phyloP scores from a whole-genome alignment of 306 rosid species.

The Glycine latifolia region DNA sequence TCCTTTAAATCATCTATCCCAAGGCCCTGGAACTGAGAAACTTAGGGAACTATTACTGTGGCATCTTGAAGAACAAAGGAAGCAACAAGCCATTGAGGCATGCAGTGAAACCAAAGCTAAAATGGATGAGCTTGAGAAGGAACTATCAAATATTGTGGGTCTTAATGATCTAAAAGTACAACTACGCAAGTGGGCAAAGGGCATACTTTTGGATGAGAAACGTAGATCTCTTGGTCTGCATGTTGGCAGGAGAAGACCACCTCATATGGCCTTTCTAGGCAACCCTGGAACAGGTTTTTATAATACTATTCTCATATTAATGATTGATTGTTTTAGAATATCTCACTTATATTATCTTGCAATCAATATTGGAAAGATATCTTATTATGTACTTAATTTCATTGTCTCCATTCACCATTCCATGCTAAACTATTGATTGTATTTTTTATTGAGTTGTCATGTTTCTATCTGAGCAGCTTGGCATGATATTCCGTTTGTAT shows the following conservation, averaged over 20 bases:
- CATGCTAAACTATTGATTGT: neutral
- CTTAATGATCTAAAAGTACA: slow-evolving; percentile 84
- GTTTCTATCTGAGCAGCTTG: neutral
- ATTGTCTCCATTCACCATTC: neutral
- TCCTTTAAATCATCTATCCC: slow-evolving; percentile 83
- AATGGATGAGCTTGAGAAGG: slow-evolving; percentile 88
- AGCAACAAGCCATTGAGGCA: slow-evolving; percentile 81
- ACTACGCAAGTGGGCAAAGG: slow-evolving; percentile 94
- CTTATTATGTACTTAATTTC: slow-evolving; percentile 23
- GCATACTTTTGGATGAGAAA: slow-evolving; percentile 98
- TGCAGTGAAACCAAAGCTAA: slow-evolving; percentile 89
- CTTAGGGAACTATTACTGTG: slow-evolving; percentile 64
- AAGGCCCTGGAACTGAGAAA: slow-evolving; percentile 79
- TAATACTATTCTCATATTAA: slow-evolving; percentile 2
- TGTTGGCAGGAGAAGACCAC: slow-evolving; percentile 89
- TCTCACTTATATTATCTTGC: neutral
- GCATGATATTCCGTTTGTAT: neutral
- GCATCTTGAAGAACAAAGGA: slow-evolving; percentile 86
- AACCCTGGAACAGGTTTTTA: slow-evolving; percentile 95
- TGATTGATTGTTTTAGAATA: slow-evolving; percentile 27
- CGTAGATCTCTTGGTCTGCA: slow-evolving; percentile 91
- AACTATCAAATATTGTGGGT: slow-evolving; percentile 85
- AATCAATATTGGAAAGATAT: slow-evolving; percentile 4
- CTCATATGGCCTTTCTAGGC: slow-evolving; percentile 99
- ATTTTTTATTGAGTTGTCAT: neutral